phyloP scores from a whole-genome alignment of 225 moss, liverwort and hornwort genomes.

The Bryoerythrophyllum caledonicum region DNA sequence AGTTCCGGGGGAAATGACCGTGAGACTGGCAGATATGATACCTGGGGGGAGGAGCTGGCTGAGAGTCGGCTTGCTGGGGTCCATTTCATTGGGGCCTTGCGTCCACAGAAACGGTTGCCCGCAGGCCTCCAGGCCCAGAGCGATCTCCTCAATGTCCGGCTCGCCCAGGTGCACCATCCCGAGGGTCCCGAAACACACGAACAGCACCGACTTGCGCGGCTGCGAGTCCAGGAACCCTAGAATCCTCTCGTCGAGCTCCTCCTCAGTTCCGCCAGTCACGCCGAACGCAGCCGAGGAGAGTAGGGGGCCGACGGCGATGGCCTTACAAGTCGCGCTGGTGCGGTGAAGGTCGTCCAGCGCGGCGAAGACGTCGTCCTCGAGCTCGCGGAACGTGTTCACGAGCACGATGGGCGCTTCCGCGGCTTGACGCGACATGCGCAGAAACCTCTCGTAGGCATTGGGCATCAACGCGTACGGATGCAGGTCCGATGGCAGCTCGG shows the following conservation, averaged over 20 bases:
- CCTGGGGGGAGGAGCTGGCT: conserved; percentile 28
- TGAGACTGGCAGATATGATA: neutral
- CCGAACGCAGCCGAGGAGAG: neutral
- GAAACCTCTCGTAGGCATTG: conserved; percentile 4
- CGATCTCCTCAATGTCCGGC: conserved; percentile 15
- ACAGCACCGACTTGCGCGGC: conserved; percentile 25
- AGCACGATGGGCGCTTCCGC: conserved; percentile 38
- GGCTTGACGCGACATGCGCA: conserved; percentile 19
- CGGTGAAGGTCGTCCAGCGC: conserved; percentile 22
- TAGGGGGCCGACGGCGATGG: conserved; percentile 37
- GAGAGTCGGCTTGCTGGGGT: neutral
- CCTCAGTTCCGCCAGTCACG: neutral
- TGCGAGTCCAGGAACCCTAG: conserved; percentile 31
- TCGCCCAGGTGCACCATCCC: neutral
- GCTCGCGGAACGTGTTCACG: conserved; percentile 40
- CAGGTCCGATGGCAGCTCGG: conserved; percentile 33
- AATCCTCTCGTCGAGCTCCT: conserved; percentile 16
- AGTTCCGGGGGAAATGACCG: too few species aligned
- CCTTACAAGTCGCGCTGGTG: conserved; percentile 12
- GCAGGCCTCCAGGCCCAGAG: conserved; percentile 35
- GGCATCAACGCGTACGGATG: neutral
- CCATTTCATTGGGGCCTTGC: accelerated
- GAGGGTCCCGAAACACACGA: conserved; percentile 24
- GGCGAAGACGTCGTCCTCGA: conserved; percentile 30
- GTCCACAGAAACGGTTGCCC: conserved; percentile 37